Percentiles rank a stretch among this genome's conserved stretches.
phyloP scores from a whole-genome alignment of 106 monocot genomes.

The Dioscorea dumetorum region DNA sequence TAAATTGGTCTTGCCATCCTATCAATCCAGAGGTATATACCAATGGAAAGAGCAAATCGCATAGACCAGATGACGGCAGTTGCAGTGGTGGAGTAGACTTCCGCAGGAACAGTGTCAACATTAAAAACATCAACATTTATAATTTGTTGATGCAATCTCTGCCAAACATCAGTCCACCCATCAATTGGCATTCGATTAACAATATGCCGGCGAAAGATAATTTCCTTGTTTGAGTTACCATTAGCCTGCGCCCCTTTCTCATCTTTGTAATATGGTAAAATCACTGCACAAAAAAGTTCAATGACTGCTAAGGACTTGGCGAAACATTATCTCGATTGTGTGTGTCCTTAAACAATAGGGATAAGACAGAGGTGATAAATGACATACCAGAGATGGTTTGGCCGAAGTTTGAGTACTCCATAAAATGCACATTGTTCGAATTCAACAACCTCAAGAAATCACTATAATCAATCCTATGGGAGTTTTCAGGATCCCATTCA shows the following conservation, averaged over 20 bases:
- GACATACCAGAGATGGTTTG: constrained; percentile 57
- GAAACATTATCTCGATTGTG: too few species aligned
- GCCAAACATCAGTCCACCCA: constrained; percentile 86
- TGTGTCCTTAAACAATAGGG: too few species aligned
- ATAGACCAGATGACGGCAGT: constrained; percentile 84
- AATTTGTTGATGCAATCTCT: constrained; percentile 72
- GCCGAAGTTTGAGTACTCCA: constrained; percentile 85
- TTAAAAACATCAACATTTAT: constrained; percentile 80
- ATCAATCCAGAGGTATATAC: constrained; percentile 69
- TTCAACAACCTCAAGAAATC: constrained; percentile 68
- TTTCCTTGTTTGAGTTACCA: constrained; percentile 28
- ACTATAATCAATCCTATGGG: constrained; percentile 69
- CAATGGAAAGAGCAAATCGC: constrained; percentile 70
- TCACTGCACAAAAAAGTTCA: constrained; percentile 43
- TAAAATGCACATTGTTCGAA: constrained; percentile 75
- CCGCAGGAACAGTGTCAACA: constrained; percentile 65
- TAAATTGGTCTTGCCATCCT: constrained; percentile 62
- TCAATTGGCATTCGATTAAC: constrained; percentile 85
- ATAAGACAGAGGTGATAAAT: too few species aligned
- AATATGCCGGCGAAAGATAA: constrained; percentile 73
- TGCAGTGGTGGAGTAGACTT: constrained; percentile 71
- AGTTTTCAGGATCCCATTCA: constrained; percentile 78
- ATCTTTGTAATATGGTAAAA: constrained; percentile 79
- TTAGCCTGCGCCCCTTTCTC: constrained; percentile 16
- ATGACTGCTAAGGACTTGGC: too few species aligned